Evolutionary conservation across 768 basidiomycete species (phyloP), one percentile per base, ranked within the genome.

Genomic region (Amanita muscaria): DNA sequence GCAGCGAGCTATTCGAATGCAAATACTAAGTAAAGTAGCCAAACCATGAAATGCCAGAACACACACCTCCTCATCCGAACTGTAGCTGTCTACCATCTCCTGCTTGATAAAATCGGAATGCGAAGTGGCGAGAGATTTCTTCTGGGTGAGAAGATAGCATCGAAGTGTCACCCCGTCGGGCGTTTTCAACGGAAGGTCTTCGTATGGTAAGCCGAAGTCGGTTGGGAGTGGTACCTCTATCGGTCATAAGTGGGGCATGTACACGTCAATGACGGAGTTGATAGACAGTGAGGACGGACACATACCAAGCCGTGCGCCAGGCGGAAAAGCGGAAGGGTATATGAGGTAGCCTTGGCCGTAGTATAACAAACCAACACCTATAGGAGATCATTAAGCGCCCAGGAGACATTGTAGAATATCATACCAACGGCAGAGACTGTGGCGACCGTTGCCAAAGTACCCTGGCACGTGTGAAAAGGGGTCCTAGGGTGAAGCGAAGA

Each of bases 321-420:
- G 74, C 19, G 73, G 73, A 44, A 88, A 82, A 6, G 83, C 81
- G 14, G 88, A 82, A 1, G 92, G 92, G 60, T 94, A 97, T 59
- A 97, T 93, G 42, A 97, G 69, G 53, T 76, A 83, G 58, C 82
- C 84, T 59, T 97, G 92, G 22, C 86, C 88, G 52, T 85, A 83
- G 62, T 85, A 91, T 14, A 90, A 72, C 27, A 92, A 70, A 8
- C 84, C 81, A 40, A 74, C 74, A 47, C 79, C 85, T 87, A 51
- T n/a, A n/a, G n/a, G 1, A 30, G 16, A 44, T 21, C 8, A 32
- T 10, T 29, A 33, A 35, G 12, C 16, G n/a, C 16, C 23, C 16
- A 18, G 14, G 5, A 46, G 30, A 36, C 27, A 44, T 35, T 43
- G 22, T 38, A 31, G 61, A 33, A 2, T 6, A 33, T 14, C 66